Base-by-base conservation (phyloP, 179 eudicot species). In the Drosera spatulata region DNA sequence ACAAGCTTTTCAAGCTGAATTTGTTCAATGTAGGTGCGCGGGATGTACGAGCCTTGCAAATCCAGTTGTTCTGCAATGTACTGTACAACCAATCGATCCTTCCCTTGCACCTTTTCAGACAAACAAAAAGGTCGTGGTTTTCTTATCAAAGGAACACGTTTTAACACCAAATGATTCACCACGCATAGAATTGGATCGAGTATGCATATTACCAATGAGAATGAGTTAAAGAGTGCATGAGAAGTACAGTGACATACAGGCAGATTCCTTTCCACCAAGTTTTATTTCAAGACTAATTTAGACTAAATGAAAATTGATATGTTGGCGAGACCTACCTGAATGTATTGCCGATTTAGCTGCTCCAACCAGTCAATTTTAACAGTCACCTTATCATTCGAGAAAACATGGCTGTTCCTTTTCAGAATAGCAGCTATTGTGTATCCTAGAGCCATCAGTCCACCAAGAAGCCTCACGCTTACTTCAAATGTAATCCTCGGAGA, bases 401-500 rank as follows among this genome's bases (percentile, higher is more conserved):
- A 91, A 9, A 85, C 66, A 66, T 91, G 91, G 71, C 98, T 91
- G 67, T 75, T 84, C 78, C 95, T 82, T 75, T 88, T 88, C 69
- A 91, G 76, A 64, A 91, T 91, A 60, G 94, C 58, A 41, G 96
- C 98, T 66, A 91, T 91, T 51, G 96, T 88, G 74, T 91, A 91
- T 50, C 98, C 98, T 67, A 91, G 76, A 59, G 95, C 96, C 96
- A 91, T 91, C 64, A 91, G 67, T 57, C 98, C 98, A 66, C 98
- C 98, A 56, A 91, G 91, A 72, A 91, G 96, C 49, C 96, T 95
- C 37, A 91, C 98, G 60, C 95, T 88, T 50, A 91, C 98, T 82
- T 91, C 96, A 73, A 91, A 91, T 59, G 89, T 85, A 55, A 91
- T 88, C 72, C 98, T 80, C 62, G 98, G 98, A 56, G 98, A 91